Evolutionary conservation across 208 protist genomes (phyloP).

Genomic region (Strigomonas culicis): DNA sequence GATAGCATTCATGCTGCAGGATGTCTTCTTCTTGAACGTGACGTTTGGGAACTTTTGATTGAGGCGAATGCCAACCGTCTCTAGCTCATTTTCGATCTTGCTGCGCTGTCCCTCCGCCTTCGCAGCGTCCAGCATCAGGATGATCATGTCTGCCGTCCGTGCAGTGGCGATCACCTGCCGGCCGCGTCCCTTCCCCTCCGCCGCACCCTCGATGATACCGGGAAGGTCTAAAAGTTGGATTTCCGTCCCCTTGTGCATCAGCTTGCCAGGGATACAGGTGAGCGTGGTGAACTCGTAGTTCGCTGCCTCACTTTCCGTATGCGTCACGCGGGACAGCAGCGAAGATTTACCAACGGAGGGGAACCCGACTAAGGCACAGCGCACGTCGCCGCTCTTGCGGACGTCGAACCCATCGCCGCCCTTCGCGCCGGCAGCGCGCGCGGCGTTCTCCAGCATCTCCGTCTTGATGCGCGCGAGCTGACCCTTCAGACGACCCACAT

Average conservation of each 20-base stretch:
- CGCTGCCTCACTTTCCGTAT: conserved; percentile 94
- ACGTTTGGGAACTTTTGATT: conserved; percentile 95
- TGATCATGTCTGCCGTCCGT: conserved; percentile 95
- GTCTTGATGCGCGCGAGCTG: conserved; percentile 95
- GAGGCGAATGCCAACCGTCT: conserved; percentile 95
- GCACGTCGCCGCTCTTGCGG: conserved; percentile 92
- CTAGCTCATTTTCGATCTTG: conserved; percentile 94
- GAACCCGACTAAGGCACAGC: conserved; percentile 91
- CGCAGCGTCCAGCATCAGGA: conserved; percentile 97
- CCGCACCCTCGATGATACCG: conserved; percentile 98
- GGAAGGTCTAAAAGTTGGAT: conserved; percentile 99
- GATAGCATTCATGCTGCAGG: conserved; percentile 90
- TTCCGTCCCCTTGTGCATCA: conserved; percentile 94
- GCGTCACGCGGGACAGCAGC: conserved; percentile 96
- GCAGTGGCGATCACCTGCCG: conserved; percentile 97
- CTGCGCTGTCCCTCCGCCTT: conserved; percentile 88
- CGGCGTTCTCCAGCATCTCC: conserved; percentile 91
- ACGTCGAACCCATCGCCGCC: conserved; percentile 95
- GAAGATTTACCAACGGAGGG: conserved; percentile 98
- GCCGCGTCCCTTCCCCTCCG: conserved; percentile 95
- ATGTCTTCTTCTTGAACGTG: conserved; percentile 91
- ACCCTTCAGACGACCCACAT: conserved; percentile 96
- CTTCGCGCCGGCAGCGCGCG: conserved; percentile 59
- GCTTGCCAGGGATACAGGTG: conserved; percentile 98
- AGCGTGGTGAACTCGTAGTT: conserved; percentile 99